A percentile compares a stretch with the other conserved stretches of the same genome.
Evolutionary conservation across 805 yeast genomes (phyloP).

Genomic region (Wickerhamiella bombiphila): DNA sequence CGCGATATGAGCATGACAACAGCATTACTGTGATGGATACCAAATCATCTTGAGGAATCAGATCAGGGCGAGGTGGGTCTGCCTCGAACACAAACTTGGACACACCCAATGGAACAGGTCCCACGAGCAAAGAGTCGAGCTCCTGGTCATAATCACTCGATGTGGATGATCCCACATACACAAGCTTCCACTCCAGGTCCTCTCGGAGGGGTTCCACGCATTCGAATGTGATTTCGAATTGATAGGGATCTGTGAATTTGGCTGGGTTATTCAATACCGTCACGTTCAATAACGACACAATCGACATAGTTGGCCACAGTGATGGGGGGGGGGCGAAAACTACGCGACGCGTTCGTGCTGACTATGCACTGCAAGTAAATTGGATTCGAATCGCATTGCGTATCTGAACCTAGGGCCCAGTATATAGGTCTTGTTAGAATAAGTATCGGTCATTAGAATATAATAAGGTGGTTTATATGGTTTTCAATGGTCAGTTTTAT

Average conservation of each 20-base stretch:
- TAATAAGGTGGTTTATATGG: no score
- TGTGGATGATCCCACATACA: constrained; percentile 91
- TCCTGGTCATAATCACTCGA: constrained; percentile 95
- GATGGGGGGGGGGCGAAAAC: no score
- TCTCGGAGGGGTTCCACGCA: constrained; percentile 84
- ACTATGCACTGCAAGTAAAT: no score
- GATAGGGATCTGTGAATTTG: constrained; percentile 80
- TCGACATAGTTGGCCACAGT: constrained; percentile 45
- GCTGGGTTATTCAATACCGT: constrained; percentile 93
- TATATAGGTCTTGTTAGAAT: no score
- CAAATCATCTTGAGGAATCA: constrained; percentile 90
- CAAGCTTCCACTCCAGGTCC: constrained; percentile 93
- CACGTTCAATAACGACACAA: constrained; percentile 81
- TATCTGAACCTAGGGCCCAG: no score
- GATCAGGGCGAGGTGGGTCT: constrained; percentile 91
- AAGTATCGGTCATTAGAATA: no score
- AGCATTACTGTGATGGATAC: constrained; percentile 91
- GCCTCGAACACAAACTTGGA: constrained; percentile 87
- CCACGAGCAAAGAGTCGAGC: constrained; percentile 88
- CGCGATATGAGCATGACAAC: constrained; percentile 84
- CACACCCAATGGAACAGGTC: constrained; percentile 96
- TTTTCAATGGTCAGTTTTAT: no score
- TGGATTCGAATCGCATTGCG: no score
- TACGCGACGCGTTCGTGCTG: no score
- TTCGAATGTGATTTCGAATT: constrained; percentile 94